Conservation (phyloP, 331 rosid species). For the Spiraea crenata region DNA sequence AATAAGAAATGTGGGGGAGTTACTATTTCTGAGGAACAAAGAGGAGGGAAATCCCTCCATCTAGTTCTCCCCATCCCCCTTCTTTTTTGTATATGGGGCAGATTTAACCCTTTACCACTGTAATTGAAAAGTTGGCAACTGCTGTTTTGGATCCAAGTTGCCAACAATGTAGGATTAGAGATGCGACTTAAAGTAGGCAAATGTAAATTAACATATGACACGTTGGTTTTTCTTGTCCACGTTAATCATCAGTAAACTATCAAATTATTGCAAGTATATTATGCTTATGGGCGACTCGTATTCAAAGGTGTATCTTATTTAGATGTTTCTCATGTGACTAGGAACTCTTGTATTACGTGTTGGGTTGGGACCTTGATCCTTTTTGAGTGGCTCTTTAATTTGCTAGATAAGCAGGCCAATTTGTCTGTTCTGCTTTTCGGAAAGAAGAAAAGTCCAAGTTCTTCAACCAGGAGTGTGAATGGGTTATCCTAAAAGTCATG, state of each 20-base stretch:
- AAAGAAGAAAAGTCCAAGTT: too few relatives aligned
- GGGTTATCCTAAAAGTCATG: too few relatives aligned
- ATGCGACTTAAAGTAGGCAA: constrained; percentile 1
- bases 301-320: too few relatives aligned
- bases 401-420: too few relatives aligned
- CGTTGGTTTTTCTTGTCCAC: constrained; percentile 5
- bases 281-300: too few relatives aligned
- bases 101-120: constrained; percentile 9
- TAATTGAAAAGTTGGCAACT: constrained; percentile 21
- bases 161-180: constrained; percentile 7
- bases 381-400: too few relatives aligned
- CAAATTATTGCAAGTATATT: neutral
- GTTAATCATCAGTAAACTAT: constrained; percentile 11
- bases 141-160: constrained; percentile 5
- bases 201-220: constrained; percentile 8
- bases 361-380: too few relatives aligned
- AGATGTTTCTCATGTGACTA: too few relatives aligned
- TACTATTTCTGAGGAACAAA: constrained; percentile 14
- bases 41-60: constrained; percentile 29
- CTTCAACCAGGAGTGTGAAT: too few relatives aligned
- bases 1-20: constrained; percentile 2
- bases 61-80: constrained; percentile 1
- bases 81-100: constrained; percentile 23
- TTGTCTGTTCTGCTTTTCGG: too few relatives aligned
- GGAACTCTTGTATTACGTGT: too few relatives aligned